Conservation (phyloP, 2,329 filamentous ascomycete species). For the Fusarium aywerte region DNA sequence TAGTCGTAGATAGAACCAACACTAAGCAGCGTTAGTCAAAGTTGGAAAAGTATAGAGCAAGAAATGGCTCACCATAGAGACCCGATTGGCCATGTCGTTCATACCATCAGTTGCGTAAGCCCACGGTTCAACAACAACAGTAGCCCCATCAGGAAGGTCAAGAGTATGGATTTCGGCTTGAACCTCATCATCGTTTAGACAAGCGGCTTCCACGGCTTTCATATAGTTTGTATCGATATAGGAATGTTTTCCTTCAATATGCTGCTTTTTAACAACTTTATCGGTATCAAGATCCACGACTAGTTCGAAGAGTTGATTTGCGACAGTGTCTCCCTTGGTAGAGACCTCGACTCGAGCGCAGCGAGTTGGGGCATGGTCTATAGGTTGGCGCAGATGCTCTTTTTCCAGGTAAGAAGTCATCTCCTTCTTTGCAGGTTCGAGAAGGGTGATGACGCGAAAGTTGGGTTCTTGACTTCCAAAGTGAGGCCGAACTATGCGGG, state of each 20-base stretch:
- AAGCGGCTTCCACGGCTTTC: conserved; percentile 59
- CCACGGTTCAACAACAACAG: conserved; percentile 64
- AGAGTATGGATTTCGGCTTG: conserved; percentile 56
- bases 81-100: conserved; percentile 59
- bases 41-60: rapidly evolving
- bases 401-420: conserved; percentile 58
- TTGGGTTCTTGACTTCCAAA: conserved; percentile 45
- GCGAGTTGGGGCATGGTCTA: conserved; percentile 44
- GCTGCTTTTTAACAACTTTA: conserved; percentile 43
- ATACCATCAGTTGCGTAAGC: conserved; percentile 65
- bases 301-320: conserved; percentile 46
- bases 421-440: conserved; percentile 61
- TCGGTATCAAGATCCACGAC: conserved; percentile 46
- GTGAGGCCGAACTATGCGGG: conserved; percentile 34
- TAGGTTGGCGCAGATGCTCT: conserved; percentile 48
- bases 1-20: conserved; percentile 48
- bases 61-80: conserved; percentile 57
- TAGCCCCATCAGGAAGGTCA: conserved; percentile 56
- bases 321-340: conserved; percentile 13
- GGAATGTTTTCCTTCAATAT: conserved; percentile 56
- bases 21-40: conserved; percentile 6
- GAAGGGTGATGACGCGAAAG: conserved; percentile 63
- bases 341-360: conserved; percentile 55
- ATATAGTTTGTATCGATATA: conserved; percentile 61
- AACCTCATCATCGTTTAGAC: conserved; percentile 55